These are phyloP conservation scores for Ilyonectria destructans DNA, from an alignment of 2,329 filamentous ascomycete genomes.

Conservation along the genomic window DNA sequence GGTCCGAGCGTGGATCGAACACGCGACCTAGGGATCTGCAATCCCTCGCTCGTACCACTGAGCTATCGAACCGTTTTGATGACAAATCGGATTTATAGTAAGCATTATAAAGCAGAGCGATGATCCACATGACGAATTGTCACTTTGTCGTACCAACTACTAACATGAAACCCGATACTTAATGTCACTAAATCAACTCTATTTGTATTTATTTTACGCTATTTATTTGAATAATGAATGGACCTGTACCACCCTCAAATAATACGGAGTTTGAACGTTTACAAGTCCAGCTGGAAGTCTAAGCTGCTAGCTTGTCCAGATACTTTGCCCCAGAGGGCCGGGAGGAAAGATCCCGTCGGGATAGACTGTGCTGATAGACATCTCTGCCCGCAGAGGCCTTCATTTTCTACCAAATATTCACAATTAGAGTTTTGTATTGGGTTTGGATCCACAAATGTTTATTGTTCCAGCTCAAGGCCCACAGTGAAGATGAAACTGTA, in stretches of 20 bases:
- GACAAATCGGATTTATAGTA: background rate
- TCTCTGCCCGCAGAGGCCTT: no score
- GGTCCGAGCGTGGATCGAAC: constrained; percentile 24
- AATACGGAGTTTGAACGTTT: background rate
- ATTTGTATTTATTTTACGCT: no score
- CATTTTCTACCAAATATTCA: constrained; percentile 2
- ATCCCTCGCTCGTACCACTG: constrained; percentile 25
- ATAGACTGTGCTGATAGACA: constrained; percentile 4
- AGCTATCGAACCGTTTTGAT: constrained; percentile 21
- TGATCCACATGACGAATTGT: background rate
- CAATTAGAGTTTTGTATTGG: background rate
- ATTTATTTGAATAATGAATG: no score
- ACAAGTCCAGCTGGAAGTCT: background rate
- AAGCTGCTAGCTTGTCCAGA: background rate
- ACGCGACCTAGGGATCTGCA: constrained; percentile 25
- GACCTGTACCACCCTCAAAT: no score
- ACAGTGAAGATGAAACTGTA: constrained; percentile 19
- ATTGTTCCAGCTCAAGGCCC: constrained; percentile 15
- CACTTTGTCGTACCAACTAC: background rate
- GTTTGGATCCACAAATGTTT: background rate
- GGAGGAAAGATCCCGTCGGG: background rate
- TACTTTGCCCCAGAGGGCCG: background rate
- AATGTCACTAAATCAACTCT: no score
- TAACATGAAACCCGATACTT: no score
- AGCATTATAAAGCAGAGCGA: background rate